A percentile compares a stretch with the other conserved stretches of the same genome.
Evolutionary conservation across 2,329 filamentous ascomycete species (phyloP).

Genomic region (Aspergillus phoenicis): DNA sequence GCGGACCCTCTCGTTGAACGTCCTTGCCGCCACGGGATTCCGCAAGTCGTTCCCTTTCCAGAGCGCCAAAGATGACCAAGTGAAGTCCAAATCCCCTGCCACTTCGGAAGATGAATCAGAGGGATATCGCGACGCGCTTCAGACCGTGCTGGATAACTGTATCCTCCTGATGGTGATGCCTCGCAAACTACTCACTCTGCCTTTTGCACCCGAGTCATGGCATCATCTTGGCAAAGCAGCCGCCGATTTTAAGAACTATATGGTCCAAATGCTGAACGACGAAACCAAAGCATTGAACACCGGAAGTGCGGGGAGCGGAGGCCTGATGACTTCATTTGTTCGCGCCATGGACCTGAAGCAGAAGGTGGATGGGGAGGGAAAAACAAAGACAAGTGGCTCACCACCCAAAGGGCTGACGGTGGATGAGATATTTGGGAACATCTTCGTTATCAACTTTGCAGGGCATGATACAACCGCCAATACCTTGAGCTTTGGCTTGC

Average conservation of each 20-base stretch:
- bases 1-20: constrained; percentile 8
- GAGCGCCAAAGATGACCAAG: not conserved
- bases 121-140: constrained; percentile 7
- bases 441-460: constrained; percentile 13
- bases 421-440: constrained; percentile 11
- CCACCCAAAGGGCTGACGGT: not conserved
- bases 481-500: not conserved
- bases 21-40: constrained; percentile 10
- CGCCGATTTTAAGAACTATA: constrained; percentile 1
- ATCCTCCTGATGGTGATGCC: constrained; percentile 11
- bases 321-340: constrained; percentile 11
- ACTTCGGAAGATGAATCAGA: not conserved
- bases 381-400: not conserved
- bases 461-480: constrained; percentile 13
- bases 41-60: constrained; percentile 4
- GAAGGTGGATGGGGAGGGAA: not conserved
- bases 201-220: constrained; percentile 4
- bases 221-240: not conserved
- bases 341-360: constrained; percentile 13
- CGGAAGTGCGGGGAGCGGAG: not conserved
- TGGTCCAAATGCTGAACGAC: constrained; percentile 9
- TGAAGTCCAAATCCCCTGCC: not conserved
- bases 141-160: constrained; percentile 10
- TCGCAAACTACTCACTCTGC: not conserved
- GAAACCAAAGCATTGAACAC: not conserved